phyloP scores from a whole-genome alignment of 768 basidiomycete genomes.

The Macrocybe gigantea region DNA sequence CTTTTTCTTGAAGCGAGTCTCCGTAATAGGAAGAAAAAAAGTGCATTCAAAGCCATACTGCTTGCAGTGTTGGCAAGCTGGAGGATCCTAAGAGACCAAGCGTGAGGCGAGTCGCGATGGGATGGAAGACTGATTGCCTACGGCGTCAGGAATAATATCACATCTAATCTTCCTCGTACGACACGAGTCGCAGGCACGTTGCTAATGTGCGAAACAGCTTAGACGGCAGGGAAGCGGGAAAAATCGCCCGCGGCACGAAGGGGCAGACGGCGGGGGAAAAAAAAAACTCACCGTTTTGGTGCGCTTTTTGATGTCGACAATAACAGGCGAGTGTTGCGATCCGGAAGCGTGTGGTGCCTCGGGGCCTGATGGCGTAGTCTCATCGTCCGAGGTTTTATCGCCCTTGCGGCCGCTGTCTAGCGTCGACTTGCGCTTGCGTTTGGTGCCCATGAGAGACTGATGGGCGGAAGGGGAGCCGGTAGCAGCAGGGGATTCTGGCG shows the following conservation, averaged over 20 bases:
- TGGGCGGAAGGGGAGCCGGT: no score
- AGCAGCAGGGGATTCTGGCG: conserved; percentile 19
- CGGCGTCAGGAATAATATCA: conserved; percentile 73
- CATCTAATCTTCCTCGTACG: conserved; percentile 92
- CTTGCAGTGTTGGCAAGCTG: conserved; percentile 90
- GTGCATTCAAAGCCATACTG: conserved; percentile 93
- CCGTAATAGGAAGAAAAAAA: conserved; percentile 96
- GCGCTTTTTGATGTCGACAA: conserved; percentile 73
- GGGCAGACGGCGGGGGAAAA: conserved; percentile 8
- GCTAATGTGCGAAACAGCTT: conserved; percentile 15
- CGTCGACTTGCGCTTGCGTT: conserved; percentile 60
- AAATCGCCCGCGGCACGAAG: neutral
- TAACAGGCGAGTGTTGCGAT: conserved; percentile 18
- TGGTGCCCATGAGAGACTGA: conserved; percentile 23
- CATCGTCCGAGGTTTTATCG: conserved; percentile 46
- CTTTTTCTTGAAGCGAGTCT: conserved; percentile 98
- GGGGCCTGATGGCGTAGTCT: conserved; percentile 43
- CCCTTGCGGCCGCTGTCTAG: conserved; percentile 28
- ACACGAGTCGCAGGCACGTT: conserved; percentile 88
- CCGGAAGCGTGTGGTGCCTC: conserved; percentile 28
- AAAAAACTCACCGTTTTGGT: conserved; percentile 68
- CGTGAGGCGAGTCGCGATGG: neutral
- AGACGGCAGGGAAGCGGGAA: conserved; percentile 3
- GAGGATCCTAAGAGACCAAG: conserved; percentile 45
- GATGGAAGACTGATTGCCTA: conserved; percentile 9